A percentile compares a stretch with the other conserved stretches of the same genome.
These are phyloP conservation scores for Haplographium delicatum DNA, from an alignment of 495 filamentous ascomycete species.

Conservation along the genomic window DNA sequence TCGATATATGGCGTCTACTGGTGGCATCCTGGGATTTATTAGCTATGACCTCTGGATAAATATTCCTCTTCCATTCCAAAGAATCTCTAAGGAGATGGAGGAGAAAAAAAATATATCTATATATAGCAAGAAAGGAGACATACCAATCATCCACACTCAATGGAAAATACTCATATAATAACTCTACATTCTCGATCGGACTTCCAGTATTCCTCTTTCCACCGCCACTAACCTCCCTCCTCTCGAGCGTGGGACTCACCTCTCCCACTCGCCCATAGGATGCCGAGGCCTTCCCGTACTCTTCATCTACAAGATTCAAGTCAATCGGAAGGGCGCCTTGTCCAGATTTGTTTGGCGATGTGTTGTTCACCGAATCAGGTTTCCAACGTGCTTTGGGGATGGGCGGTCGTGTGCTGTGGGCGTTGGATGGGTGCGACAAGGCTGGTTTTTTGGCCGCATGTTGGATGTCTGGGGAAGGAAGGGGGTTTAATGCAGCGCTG, in stretches of 20 bases:
- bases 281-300: constrained; percentile 35
- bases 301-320: constrained; percentile 71
- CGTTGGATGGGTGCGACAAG: constrained; percentile 19
- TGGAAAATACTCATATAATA: constrained; percentile 89
- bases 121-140: constrained; percentile 22
- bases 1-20: constrained; percentile 87
- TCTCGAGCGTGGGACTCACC: constrained; percentile 24
- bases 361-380: constrained; percentile 1
- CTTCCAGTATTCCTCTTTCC: constrained; percentile 28
- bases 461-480: constrained; percentile 1
- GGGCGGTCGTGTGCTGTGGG: constrained; percentile 18
- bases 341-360: constrained; percentile 10
- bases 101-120: too few relatives aligned
- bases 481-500: background rate
- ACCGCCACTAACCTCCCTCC: constrained; percentile 9
- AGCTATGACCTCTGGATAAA: background rate
- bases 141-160: constrained; percentile 81
- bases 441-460: constrained; percentile 23
- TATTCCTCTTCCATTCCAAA: background rate
- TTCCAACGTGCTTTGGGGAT: constrained; percentile 25
- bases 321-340: constrained; percentile 55
- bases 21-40: constrained; percentile 52
- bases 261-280: constrained; percentile 17
- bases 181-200: constrained; percentile 70
- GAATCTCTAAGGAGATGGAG: background rate